Percentiles rank a stretch among this genome's conserved stretches.
Evolutionary conservation across 2,329 filamentous ascomycete species (phyloP).

Genomic region (Arthrobotrys entomopaga): DNA sequence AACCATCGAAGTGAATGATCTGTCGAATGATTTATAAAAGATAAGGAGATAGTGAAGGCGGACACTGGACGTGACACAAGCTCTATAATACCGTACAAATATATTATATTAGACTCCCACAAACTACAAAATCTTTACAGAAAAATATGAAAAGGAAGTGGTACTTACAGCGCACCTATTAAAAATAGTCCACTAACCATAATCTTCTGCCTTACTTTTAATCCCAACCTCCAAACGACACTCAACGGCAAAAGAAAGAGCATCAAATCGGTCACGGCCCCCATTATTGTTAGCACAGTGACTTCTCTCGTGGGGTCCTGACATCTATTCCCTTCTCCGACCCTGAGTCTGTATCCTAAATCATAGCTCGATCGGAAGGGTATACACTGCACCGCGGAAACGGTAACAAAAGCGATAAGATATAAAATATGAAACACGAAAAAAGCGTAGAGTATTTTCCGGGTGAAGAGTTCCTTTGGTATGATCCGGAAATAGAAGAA

Average conservation of each 20-base stretch:
- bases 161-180: slow-evolving; percentile 39
- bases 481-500: slow-evolving; percentile 47
- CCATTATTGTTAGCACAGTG: slow-evolving; percentile 19
- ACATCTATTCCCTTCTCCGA: slow-evolving; percentile 24
- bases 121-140: background rate
- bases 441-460: slow-evolving; percentile 39
- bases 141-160: background rate
- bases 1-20: slow-evolving; percentile 28
- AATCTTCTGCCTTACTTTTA: slow-evolving; percentile 35
- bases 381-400: slow-evolving; percentile 35
- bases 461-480: slow-evolving; percentile 25
- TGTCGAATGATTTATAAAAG: slow-evolving; percentile 37
- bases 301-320: slow-evolving; percentile 29
- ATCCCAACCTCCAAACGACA: slow-evolving; percentile 36
- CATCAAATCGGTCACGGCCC: slow-evolving; percentile 32
- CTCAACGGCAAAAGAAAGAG: slow-evolving; percentile 42
- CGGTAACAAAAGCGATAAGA: slow-evolving; percentile 19
- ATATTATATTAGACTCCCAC: background rate
- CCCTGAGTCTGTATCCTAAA: slow-evolving; percentile 16
- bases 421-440: slow-evolving; percentile 37
- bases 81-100: slow-evolving; percentile 8
- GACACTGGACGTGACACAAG: slow-evolving; percentile 32
- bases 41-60: slow-evolving; percentile 33
- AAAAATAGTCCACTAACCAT: slow-evolving; percentile 45
- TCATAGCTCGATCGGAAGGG: slow-evolving; percentile 30